Evolutionary conservation across 1,284 basidiomycete genomes (phyloP), one percentile per base, ranked within the genome.

Genomic region (Taiwanofungus camphoratus): DNA sequence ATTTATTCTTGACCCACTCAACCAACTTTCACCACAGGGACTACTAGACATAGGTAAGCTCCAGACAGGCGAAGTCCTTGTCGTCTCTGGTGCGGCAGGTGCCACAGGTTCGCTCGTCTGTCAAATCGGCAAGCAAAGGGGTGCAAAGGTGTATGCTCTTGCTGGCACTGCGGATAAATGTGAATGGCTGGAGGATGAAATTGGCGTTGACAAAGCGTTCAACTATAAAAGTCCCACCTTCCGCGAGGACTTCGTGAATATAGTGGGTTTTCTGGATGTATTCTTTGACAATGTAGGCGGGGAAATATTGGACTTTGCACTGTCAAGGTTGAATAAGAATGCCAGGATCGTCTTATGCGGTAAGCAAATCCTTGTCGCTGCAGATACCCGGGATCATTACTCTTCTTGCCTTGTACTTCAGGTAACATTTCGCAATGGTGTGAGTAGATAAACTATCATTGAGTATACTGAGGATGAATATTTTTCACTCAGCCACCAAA

Each of bases 251-350:
- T 76, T 87, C 59, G 78, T 76, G 58, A 63, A 71, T 23, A 60
- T 56, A 11, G 68, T 82, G 36, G 80, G 78, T 3, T 83, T 77
- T 52, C 52, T 87, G 5, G 88, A 93, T 54, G 82, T 87, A 3
- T 89, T 74, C 65, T 93, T 91, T 58, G 91, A 93, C 60, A 92
- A 93, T 57, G 89, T 92, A 45, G 88, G 88, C 19, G 90, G 89
- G 2, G 81, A 87, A 30, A 85, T 90, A 36, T 70, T 93, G 48
- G 84, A 93, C 61, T 70, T 89, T 55, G 76, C 78, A 27, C 64
- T 94, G 46, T 75, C 74, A 24, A 69, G 83, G 44, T 62, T 95
- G 61, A 91, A 91, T 44, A 74, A 79, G 56, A 66, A 77, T 41
- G 91, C 88, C 4, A 71, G 90, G 42, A 78, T 94, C 51, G 78